Evolutionary conservation across 306 rosid species (phyloP), one percentile per base, ranked within the genome.

Genomic region (Casuarina glauca): DNA sequence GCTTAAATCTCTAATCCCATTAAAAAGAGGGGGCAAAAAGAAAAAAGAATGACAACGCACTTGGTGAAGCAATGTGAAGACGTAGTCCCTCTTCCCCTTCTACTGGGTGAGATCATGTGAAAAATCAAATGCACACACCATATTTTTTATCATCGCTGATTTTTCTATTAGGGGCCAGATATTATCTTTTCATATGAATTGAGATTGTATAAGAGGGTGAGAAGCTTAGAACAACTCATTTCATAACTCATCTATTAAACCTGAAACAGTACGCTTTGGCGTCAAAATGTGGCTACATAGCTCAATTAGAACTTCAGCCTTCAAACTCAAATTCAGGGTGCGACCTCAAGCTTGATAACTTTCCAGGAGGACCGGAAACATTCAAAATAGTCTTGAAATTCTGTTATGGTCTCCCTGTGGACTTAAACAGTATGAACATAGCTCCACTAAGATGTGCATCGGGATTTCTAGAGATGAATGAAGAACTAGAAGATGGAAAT

Each of bases 381-480:
- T 93, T 93, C 26, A 96, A 89, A 74, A 84, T 84, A 53, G 72
- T 93, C 66, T 78, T 95, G 49, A 93, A 86, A 80, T 93, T 92
- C 91, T 95, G 99, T 54, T 95, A 95, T 57, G 96, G 97, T 70
- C 88, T 95, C 70, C 96, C 92, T 16, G 74, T 93, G 69, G 97
- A 93, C 82, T 87, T 95, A 39, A 87, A 76, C 83, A 81, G 97
- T 44, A 84, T 68, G 50, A 91, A 93, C 38, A 79, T 91, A 84
- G 99, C 98, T 45, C 82, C 84, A 75, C 85, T 95, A 45, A 87
- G 99, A 91, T 95, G 99, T 63, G 98, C 97, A 36, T 87, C 99
- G 11, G 98, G 91, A 73, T 95, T 84, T 83, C 85, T 95, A 43
- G 96, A 95, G 85, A 95, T 95, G 99, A 91, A 94, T 0, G 99